These are phyloP conservation scores for Perkinsus marinus DNA, from an alignment of 169 alveolate species.

Conservation along the genomic window DNA sequence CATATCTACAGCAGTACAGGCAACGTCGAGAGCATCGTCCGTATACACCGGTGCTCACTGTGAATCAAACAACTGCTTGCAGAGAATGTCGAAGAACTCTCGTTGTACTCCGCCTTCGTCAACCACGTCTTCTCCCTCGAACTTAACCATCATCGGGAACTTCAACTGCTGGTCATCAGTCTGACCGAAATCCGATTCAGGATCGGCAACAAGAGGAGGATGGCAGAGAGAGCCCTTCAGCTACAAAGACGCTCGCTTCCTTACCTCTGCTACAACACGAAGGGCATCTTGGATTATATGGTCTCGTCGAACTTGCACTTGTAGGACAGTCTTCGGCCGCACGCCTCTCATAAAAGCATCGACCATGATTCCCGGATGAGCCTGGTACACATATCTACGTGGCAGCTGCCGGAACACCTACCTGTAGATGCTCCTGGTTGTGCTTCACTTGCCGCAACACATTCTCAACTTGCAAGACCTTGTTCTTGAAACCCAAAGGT, in stretches of 20 bases:
- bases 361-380: background rate
- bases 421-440: background rate
- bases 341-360: background rate
- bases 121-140: conserved; percentile 60
- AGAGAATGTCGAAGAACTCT: conserved; percentile 56
- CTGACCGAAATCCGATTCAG: too few species aligned
- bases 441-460: background rate
- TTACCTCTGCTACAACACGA: background rate
- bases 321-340: background rate
- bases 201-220: too few species aligned
- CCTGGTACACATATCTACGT: background rate
- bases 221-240: too few species aligned
- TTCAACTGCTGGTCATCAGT: background rate
- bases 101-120: conserved; percentile 70
- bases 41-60: too few species aligned
- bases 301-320: background rate
- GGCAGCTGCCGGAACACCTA: background rate
- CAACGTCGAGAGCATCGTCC: too few species aligned
- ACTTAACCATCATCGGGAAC: conserved; percentile 30
- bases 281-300: background rate
- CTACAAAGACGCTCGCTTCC: background rate
- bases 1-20: too few species aligned
- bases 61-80: conserved; percentile 45
- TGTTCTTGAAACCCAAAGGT: background rate
- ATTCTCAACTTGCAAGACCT: background rate